Percentiles rank a stretch among this genome's conserved stretches.
phyloP scores from a whole-genome alignment of 768 basidiomycete species.

The Mycena vulgaris region DNA sequence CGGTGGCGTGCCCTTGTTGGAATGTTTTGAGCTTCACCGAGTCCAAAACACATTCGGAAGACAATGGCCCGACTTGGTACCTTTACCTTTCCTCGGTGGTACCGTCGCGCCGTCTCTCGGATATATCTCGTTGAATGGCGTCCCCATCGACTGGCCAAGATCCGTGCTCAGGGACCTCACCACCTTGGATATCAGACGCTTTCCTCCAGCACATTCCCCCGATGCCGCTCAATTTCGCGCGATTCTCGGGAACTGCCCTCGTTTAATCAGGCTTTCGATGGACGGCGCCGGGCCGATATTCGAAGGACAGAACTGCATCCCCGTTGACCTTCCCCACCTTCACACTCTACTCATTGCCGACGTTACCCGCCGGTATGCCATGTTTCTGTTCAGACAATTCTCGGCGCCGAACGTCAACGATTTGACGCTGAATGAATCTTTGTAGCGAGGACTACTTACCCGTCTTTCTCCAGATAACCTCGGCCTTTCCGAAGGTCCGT shows the following conservation, averaged over 20 bases:
- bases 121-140: conserved; percentile 69
- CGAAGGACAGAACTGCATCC: conserved; percentile 49
- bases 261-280: conserved; percentile 68
- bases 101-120: conserved; percentile 58
- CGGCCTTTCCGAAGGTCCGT: conserved; percentile 65
- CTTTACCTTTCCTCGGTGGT: conserved; percentile 66
- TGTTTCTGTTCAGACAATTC: conserved; percentile 64
- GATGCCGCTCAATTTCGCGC: conserved; percentile 64
- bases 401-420: conserved; percentile 70
- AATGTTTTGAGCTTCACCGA: conserved; percentile 78
- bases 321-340: conserved; percentile 65
- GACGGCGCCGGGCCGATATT: conserved; percentile 75
- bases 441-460: conserved; percentile 65
- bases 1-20: no score
- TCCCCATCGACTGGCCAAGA: conserved; percentile 72
- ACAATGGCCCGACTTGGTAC: conserved; percentile 12
- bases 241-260: conserved; percentile 64
- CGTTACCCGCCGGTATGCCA: conserved; percentile 63
- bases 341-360: conserved; percentile 67
- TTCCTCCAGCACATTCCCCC: conserved; percentile 69
- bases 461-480: conserved; percentile 61
- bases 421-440: conserved; percentile 71
- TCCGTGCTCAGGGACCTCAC: conserved; percentile 60
- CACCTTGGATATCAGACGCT: conserved; percentile 75
- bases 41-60: conserved; percentile 35